Evolutionary conservation across 176 grass and related monocot species (phyloP).

Genomic region (Calamus simplicifolius): DNA sequence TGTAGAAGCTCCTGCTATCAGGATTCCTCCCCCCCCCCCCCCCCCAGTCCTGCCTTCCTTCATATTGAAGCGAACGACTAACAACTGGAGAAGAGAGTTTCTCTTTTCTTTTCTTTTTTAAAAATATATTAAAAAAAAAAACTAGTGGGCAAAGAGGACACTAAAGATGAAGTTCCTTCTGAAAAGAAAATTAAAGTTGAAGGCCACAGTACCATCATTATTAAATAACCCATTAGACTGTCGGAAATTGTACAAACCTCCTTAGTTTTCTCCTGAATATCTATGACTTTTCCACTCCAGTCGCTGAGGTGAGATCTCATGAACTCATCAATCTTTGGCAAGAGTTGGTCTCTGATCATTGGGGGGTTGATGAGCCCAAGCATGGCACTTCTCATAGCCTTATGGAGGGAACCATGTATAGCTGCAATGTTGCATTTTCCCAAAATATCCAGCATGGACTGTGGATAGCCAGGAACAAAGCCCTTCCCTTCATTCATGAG

Average conservation of each 20-base stretch:
- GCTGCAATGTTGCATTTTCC: conserved; percentile 85
- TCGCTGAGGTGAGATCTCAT: conserved; percentile 51
- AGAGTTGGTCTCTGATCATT: conserved; percentile 54
- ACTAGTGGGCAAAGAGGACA: too few species aligned
- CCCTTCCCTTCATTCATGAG: conserved; percentile 61
- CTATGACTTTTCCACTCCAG: conserved; percentile 50
- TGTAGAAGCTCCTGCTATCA: too few species aligned
- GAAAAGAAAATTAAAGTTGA: too few species aligned
- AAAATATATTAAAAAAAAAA: too few species aligned
- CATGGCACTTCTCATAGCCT: conserved; percentile 70
- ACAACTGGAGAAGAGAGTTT: too few species aligned
- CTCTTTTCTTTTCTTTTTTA: too few species aligned
- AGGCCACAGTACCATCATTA: too few species aligned
- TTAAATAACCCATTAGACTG: too few species aligned
- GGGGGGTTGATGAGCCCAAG: conserved; percentile 46
- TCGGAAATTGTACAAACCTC: conserved; percentile 35
- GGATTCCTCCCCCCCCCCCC: too few species aligned
- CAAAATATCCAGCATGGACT: conserved; percentile 91
- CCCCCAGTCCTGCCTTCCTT: too few species aligned
- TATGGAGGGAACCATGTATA: conserved; percentile 72
- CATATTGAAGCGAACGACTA: too few species aligned
- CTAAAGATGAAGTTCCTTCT: too few species aligned
- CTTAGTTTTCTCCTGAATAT: conserved; percentile 96
- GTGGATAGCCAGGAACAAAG: conserved; percentile 84
- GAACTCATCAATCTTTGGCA: conserved; percentile 86